These are phyloP conservation scores for Biscogniauxia marginata DNA, from an alignment of 2,329 filamentous ascomycete genomes.

Conservation along the genomic window DNA sequence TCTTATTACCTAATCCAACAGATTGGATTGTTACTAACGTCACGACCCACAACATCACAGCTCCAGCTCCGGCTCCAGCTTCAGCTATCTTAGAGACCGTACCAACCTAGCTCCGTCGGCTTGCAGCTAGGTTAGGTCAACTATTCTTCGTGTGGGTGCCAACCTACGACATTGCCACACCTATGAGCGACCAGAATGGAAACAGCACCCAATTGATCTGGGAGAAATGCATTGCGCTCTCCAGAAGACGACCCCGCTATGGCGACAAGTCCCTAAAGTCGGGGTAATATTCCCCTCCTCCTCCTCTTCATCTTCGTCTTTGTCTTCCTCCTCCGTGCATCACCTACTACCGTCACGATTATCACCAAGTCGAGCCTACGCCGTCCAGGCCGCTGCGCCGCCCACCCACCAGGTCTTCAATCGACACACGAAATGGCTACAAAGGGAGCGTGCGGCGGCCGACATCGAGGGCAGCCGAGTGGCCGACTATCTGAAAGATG, in stretches of 20 bases:
- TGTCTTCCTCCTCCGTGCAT: neutral
- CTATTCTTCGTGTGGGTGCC: neutral
- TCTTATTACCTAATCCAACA: too few relatives aligned
- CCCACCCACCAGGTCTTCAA: slow-evolving; percentile 92
- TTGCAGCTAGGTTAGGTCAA: too few relatives aligned
- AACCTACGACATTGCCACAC: neutral
- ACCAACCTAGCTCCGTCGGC: too few relatives aligned
- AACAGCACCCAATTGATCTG: slow-evolving; percentile 15
- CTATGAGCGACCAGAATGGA: slow-evolving; percentile 25
- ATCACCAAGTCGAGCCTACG: slow-evolving; percentile 63
- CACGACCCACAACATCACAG: too few relatives aligned
- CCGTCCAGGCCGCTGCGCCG: slow-evolving; percentile 72
- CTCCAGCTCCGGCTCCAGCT: too few relatives aligned
- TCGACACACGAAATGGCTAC: slow-evolving; percentile 79
- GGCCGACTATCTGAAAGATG: slow-evolving; percentile 91
- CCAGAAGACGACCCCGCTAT: slow-evolving; percentile 18
- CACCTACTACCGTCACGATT: too few relatives aligned
- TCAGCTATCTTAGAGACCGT: too few relatives aligned
- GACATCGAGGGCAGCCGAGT: slow-evolving; percentile 70
- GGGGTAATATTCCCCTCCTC: neutral
- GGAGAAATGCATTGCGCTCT: slow-evolving; percentile 31
- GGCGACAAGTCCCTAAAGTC: slow-evolving; percentile 11
- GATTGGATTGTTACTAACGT: too few relatives aligned
- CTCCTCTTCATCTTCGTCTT: neutral
- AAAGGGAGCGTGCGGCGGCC: slow-evolving; percentile 81